Evolutionary conservation across 176 grass and related monocot species (phyloP), one percentile per base, ranked within the genome.

Genomic region (Carex myosuroides): DNA sequence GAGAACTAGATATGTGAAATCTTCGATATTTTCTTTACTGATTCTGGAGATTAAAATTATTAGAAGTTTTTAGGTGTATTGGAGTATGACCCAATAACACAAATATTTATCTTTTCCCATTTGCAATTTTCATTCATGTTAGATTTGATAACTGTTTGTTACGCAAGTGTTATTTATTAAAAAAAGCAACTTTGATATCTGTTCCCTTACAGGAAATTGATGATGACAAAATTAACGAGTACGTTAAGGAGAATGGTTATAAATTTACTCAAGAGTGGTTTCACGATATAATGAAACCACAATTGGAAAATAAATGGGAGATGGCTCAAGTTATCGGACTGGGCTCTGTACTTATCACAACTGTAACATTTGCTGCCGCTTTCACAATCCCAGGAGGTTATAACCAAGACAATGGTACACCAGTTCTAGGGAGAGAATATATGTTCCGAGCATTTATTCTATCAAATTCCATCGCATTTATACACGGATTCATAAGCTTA

Each of bases 201-300:
- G 26, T 26, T 32, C 21, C 13, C 1, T 29, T 65, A 32, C 63
- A 33, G 63, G 63, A 5, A 1, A 10, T 29, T 64, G 0, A 64
- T 12, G 0, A 26, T 26, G 26, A 0, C 26, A 1, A 0, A 1
- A 4, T 7, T 6, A 9, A 6, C 0, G 0, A 1, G 3, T 13
- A 64, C 22, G 13, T 32, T 32, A 1, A 3, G 62, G 1, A 4
- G 0, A 0, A 13, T 10, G 22, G 26, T 32, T 0, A 0, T 65
- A 11, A 30, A 5, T 70, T 70, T 18, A 42, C 17, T 10, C 1
- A 0, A 4, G 0, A 11, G 17, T 72, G 69, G 69, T 70, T 70
- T 44, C 17, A 71, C 0, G 0, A 12, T 4, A 4, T 71, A 3
- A 22, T 71, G 68, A 9, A 3, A 13, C 39, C 56, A 5, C 0